A percentile compares a stretch with the other conserved stretches of the same genome.
These are phyloP conservation scores for Blastocystis sp. DNA, from an alignment of 352 stramenopile species.

Conservation along the genomic window DNA sequence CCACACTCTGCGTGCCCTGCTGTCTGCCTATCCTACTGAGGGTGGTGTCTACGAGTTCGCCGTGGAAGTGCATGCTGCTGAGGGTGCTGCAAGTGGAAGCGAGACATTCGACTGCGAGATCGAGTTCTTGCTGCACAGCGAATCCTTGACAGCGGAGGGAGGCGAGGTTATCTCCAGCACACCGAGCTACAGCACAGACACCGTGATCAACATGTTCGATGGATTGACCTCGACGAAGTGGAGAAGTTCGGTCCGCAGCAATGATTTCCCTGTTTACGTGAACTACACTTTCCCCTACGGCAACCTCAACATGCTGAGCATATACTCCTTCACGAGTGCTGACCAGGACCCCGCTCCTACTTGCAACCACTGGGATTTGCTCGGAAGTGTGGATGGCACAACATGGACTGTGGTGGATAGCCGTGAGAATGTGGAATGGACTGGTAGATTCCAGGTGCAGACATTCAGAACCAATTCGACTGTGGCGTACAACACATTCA, in stretches of 20 bases:
- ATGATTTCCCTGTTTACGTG: background rate
- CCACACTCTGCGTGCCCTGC: background rate
- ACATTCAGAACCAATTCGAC: background rate
- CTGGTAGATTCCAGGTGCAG: background rate
- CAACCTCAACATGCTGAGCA: background rate
- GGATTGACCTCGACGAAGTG: background rate
- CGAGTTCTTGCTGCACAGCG: background rate
- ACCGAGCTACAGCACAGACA: background rate
- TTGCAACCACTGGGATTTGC: background rate
- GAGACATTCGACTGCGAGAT: background rate
- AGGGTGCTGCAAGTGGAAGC: background rate
- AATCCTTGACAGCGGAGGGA: background rate
- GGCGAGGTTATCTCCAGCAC: background rate
- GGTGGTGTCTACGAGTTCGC: background rate
- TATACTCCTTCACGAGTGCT: background rate
- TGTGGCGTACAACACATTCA: background rate
- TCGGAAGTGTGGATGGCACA: background rate
- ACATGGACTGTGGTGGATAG: background rate
- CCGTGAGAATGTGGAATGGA: background rate
- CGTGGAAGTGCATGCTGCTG: background rate
- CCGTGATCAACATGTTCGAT: background rate
- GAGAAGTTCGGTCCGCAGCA: background rate
- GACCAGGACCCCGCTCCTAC: background rate
- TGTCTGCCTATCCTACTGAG: background rate
- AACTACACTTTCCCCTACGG: background rate